Percentiles rank a stretch among this genome's conserved stretches.
Conservation (phyloP, 1,139 yeast genomes). For the Debaryomycetaceae sp. region DNA sequence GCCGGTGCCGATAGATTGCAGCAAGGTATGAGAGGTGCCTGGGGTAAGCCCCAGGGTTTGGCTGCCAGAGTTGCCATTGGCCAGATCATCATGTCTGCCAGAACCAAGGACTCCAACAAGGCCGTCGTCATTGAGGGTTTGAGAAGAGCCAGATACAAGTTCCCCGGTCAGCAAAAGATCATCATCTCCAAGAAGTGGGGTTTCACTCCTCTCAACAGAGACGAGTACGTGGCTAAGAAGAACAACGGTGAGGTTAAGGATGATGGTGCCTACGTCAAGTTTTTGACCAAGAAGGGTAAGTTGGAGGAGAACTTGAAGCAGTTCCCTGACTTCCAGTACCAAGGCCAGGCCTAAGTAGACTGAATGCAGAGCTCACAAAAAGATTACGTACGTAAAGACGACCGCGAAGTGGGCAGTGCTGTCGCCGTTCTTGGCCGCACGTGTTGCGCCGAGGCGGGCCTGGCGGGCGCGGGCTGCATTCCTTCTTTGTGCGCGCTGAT, state of each 20-base stretch:
- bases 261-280: conserved; percentile 99
- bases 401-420: too few species aligned
- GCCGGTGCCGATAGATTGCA: conserved; percentile 99
- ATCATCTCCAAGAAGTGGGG: conserved; percentile 99
- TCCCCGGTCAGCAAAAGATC: conserved; percentile 99
- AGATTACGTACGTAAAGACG: too few species aligned
- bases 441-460: too few species aligned
- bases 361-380: conserved; percentile 8
- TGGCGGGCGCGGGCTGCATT: too few species aligned
- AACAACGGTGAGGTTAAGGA: conserved; percentile 97
- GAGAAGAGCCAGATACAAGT: conserved; percentile 99
- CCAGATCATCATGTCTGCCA: conserved; percentile 95
- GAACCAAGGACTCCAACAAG: conserved; percentile 98
- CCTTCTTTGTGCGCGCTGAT: too few species aligned
- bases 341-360: conserved; percentile 26
- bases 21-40: conserved; percentile 99
- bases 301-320: conserved; percentile 86
- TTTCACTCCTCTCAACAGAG: conserved; percentile 99
- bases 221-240: conserved; percentile 89
- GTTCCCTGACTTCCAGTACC: conserved; percentile 88
- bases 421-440: too few species aligned
- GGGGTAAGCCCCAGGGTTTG: conserved; percentile 99
- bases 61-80: conserved; percentile 99
- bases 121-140: conserved; percentile 97
- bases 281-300: conserved; percentile 95